phyloP scores from a whole-genome alignment of 805 yeast genomes.

The Ogataea degrootiae region DNA sequence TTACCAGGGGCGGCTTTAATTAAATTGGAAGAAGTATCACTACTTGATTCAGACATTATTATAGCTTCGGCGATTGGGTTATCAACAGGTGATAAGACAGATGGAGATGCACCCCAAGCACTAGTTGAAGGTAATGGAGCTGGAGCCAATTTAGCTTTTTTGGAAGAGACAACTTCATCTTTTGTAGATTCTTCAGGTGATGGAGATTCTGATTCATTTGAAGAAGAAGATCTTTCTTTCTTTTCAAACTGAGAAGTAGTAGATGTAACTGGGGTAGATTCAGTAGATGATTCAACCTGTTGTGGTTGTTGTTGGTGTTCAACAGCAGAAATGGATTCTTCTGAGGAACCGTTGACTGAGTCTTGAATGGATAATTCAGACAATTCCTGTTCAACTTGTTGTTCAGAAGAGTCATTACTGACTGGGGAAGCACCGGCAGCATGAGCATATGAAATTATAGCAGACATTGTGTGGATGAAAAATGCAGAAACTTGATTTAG shows the following conservation, averaged over 20 bases:
- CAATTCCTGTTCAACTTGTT: conserved; percentile 10
- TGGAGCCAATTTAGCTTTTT: conserved; percentile 43
- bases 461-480: conserved; percentile 14
- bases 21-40: conserved; percentile 13
- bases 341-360: background rate
- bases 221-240: conserved; percentile 7
- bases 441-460: conserved; percentile 29
- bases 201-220: conserved; percentile 3
- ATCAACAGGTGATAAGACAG: conserved; percentile 24
- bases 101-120: conserved; percentile 49
- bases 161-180: conserved; percentile 19
- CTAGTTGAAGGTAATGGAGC: conserved; percentile 61
- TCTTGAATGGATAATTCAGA: conserved; percentile 6
- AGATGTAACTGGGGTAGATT: background rate
- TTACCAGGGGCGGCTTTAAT: conserved; percentile 36
- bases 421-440: conserved; percentile 26
- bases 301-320: background rate
- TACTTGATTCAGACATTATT: conserved; percentile 20
- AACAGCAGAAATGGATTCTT: background rate
- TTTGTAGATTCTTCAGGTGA: conserved; percentile 6
- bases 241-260: background rate
- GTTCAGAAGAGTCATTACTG: conserved; percentile 5
- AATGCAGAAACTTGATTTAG: background rate
- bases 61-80: conserved; percentile 36
- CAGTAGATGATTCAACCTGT: background rate